These are phyloP conservation scores for Xylaria grammica DNA, from an alignment of 495 filamentous ascomycete species.

Conservation along the genomic window DNA sequence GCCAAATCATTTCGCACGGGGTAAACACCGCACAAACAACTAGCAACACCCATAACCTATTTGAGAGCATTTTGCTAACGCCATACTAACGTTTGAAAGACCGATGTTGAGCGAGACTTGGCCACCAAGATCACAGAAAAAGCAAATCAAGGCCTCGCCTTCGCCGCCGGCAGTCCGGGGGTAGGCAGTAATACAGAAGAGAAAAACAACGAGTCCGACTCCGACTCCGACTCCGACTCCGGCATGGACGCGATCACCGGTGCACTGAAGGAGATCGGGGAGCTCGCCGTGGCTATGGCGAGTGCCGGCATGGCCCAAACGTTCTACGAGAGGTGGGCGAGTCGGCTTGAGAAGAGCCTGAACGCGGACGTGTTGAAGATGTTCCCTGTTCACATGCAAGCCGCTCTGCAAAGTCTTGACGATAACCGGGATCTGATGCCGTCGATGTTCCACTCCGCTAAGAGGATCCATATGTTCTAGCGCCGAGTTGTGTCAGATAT, in stretches of 20 bases:
- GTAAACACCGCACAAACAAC: too few relatives aligned
- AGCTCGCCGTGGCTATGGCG: slow-evolving; percentile 31
- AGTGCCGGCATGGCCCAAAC: slow-evolving; percentile 36
- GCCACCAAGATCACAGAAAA: slow-evolving; percentile 20
- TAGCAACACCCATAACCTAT: too few relatives aligned
- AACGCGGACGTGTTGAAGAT: slow-evolving; percentile 41
- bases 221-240: slow-evolving; percentile 24
- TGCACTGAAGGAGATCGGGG: slow-evolving; percentile 32
- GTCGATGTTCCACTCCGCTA: slow-evolving; percentile 42
- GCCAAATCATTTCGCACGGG: too few relatives aligned
- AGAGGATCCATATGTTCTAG: slow-evolving; percentile 40
- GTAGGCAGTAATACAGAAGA: slow-evolving; percentile 12
- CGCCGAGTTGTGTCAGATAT: not conserved
- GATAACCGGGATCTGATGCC: slow-evolving; percentile 46
- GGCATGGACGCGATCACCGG: slow-evolving; percentile 17
- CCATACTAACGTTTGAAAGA: too few relatives aligned
- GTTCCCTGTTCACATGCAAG: slow-evolving; percentile 39
- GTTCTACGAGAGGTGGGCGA: slow-evolving; percentile 38
- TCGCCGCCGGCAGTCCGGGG: not conserved
- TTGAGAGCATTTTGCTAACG: too few relatives aligned
- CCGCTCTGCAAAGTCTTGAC: slow-evolving; percentile 43
- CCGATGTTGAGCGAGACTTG: too few relatives aligned
- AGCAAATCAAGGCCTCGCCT: slow-evolving; percentile 19
- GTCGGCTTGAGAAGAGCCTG: slow-evolving; percentile 39
- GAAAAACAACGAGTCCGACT: slow-evolving; percentile 26